Conservation (phyloP, 345 rosid species). For the Salix caprea region DNA sequence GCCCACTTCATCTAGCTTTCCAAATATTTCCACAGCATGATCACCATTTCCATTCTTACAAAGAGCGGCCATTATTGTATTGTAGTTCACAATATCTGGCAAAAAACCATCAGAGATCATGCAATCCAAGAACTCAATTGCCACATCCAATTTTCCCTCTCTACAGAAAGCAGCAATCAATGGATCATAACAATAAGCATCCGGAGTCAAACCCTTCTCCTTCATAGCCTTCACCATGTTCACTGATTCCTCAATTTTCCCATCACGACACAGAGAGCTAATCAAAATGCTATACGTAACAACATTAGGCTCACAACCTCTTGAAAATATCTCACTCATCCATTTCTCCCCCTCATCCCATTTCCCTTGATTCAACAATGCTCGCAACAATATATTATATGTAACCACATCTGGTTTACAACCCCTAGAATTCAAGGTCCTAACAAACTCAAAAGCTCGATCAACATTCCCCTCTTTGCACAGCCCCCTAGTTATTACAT, state of each 20-base stretch:
- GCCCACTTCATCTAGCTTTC: conserved; percentile 58
- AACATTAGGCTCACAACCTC: conserved; percentile 55
- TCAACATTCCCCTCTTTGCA: conserved; percentile 63
- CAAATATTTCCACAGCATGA: conserved; percentile 70
- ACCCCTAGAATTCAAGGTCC: conserved; percentile 44
- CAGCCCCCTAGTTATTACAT: conserved; percentile 68
- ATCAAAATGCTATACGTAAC: conserved; percentile 76
- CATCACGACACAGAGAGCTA: conserved; percentile 57
- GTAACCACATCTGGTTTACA: conserved; percentile 66
- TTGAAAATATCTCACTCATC: conserved; percentile 51
- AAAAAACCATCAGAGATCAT: conserved; percentile 81
- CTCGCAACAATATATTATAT: conserved; percentile 59
- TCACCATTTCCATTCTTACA: conserved; percentile 67
- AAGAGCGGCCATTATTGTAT: conserved; percentile 58
- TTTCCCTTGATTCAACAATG: conserved; percentile 56
- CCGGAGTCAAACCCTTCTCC: conserved; percentile 59
- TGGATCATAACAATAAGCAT: conserved; percentile 77
- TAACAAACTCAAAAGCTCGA: conserved; percentile 51
- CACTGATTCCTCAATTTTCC: conserved; percentile 57
- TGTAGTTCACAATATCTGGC: conserved; percentile 81
- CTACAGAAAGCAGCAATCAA: conserved; percentile 72
- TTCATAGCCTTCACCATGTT: conserved; percentile 51
- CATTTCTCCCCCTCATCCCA: conserved; percentile 69
- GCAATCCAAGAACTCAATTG: conserved; percentile 58
- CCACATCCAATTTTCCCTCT: conserved; percentile 66